Evolutionary conservation across 441 rosid species (phyloP), one percentile per base, ranked within the genome.

Genomic region (Biscutella auriculata): DNA sequence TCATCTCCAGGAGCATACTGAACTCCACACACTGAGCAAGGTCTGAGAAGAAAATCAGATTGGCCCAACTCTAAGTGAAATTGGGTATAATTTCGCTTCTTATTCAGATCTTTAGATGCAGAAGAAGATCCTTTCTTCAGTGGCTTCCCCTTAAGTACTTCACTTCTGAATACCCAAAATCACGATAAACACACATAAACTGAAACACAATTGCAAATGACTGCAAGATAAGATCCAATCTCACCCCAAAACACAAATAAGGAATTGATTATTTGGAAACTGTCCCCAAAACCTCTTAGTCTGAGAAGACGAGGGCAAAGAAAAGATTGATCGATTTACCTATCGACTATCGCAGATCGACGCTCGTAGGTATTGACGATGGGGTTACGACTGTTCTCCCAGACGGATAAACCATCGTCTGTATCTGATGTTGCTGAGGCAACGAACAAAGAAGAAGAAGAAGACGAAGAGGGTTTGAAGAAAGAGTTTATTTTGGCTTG

Each of bases 51-150:
- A 73, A 92, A 92, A 80, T 92, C 95, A 40, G 95, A 80, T 64
- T 86, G 97, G 13, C 95, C 98, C 33, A 88, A 66, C 17, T 86
- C 94, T 61, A 89, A 69, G 77, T 88, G 81, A 15, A 84, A 59
- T 78, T 87, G 97, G 2, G 88, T 83, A 54, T 87, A 87, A 67
- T 75, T 87, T 51, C 97, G 83, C 68, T 82, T 93, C 77, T 74
- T 84, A 69, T 80, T 80, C 9, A 82, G 73, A 11, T 51, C 54
- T 34, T 69, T 72, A 21, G 80, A 53, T 9, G 36, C 57, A 6
- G 3, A 50, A 9, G 35, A 42, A 5, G 53, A 6, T 41, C 67
- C 80, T 27, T 64, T 62, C 47, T 52, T 79, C 60, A 10, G 5
- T 0, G 17, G 15, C 5, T 62, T 65, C 25, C n/a, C 80, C 47